Conservation (phyloP, 208 protist genomes). For the Vickermania spadyakhi region DNA sequence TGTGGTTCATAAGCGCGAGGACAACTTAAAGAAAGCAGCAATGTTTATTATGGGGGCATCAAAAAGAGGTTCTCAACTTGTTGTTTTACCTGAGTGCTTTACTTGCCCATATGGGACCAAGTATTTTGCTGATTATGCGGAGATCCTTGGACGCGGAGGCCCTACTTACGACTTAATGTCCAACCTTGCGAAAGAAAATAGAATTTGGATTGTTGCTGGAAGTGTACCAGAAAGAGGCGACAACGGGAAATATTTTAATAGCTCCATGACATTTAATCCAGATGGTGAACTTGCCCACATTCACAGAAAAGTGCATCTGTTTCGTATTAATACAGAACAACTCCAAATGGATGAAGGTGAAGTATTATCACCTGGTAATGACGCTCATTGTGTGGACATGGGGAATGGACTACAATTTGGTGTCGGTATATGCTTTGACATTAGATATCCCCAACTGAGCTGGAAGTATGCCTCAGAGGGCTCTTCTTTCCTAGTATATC, state of each 20-base stretch:
- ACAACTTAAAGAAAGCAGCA: slow-evolving; percentile 78
- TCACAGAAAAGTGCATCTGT: slow-evolving; percentile 95
- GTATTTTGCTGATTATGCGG: slow-evolving; percentile 93
- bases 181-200: slow-evolving; percentile 45
- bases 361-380: slow-evolving; percentile 88
- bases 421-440: slow-evolving; percentile 98
- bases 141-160: slow-evolving; percentile 54
- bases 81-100: slow-evolving; percentile 91
- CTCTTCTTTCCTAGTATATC: slow-evolving; percentile 92
- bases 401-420: slow-evolving; percentile 77
- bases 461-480: slow-evolving; percentile 55
- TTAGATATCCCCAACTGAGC: slow-evolving; percentile 95
- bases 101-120: slow-evolving; percentile 94
- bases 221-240: slow-evolving; percentile 89
- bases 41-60: slow-evolving; percentile 65
- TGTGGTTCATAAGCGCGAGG: slow-evolving; percentile 51
- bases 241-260: slow-evolving; percentile 93
- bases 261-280: slow-evolving; percentile 85
- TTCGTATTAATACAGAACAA: slow-evolving; percentile 93
- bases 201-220: slow-evolving; percentile 85
- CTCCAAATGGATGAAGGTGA: slow-evolving; percentile 95
- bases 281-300: slow-evolving; percentile 83
- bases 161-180: slow-evolving; percentile 77
- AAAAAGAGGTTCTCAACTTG: slow-evolving; percentile 68
- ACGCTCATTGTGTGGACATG: slow-evolving; percentile 31